A percentile compares a stretch with the other conserved stretches of the same genome.
phyloP scores from a whole-genome alignment of 257 asterid genomes.

The Gentiana dahurica region DNA sequence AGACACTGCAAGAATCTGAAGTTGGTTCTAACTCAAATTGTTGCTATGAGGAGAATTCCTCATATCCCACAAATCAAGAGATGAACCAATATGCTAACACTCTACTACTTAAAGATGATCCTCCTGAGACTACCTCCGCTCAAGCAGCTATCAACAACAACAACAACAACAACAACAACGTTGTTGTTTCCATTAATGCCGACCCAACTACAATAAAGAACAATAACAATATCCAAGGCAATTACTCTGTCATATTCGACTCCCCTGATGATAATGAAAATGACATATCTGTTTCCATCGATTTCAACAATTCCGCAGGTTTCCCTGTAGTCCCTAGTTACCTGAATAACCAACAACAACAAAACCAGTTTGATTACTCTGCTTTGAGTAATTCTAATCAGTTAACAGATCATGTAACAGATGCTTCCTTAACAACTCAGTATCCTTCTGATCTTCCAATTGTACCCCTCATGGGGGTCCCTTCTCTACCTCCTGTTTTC shows the following conservation, averaged over 20 bases:
- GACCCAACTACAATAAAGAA: conserved; percentile 4
- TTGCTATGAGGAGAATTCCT: conserved; percentile 49
- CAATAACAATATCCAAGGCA: conserved; percentile 10
- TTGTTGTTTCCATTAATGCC: not conserved
- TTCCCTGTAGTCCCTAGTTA: conserved; percentile 30
- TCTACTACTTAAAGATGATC: conserved; percentile 10
- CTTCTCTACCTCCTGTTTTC: conserved; percentile 22
- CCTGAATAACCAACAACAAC: conserved; percentile 22
- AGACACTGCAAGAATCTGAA: conserved; percentile 57
- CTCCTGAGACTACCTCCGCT: conserved; percentile 12
- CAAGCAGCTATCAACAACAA: conserved; percentile 1
- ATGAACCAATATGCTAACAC: conserved; percentile 21
- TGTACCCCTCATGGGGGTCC: conserved; percentile 25
- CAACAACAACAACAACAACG: too few relatives aligned
- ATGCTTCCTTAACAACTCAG: conserved; percentile 20
- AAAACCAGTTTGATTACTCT: conserved; percentile 27
- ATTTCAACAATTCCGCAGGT: conserved; percentile 41
- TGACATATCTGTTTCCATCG: conserved; percentile 76
- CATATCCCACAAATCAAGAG: conserved; percentile 37
- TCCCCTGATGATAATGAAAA: conserved; percentile 39
- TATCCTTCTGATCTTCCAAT: conserved; percentile 17
- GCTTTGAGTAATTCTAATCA: conserved; percentile 18
- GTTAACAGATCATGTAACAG: conserved; percentile 10
- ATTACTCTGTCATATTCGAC: conserved; percentile 33
- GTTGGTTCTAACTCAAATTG: conserved; percentile 72